phyloP scores from a whole-genome alignment of 805 yeast species.

The Millerozyma acaciae region DNA sequence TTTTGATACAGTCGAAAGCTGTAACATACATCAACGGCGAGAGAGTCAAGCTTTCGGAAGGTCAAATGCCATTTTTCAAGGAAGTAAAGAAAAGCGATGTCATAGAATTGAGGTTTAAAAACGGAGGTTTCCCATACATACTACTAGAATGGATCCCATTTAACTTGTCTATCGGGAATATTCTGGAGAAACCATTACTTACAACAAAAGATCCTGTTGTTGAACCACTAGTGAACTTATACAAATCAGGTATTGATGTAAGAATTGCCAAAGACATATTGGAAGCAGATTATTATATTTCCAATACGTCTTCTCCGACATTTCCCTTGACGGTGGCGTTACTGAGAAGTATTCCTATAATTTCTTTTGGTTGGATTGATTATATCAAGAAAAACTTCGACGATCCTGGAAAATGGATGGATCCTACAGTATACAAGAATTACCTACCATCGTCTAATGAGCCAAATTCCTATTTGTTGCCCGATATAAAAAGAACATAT shows the following conservation, averaged over 20 bases:
- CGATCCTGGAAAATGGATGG: slow-evolving; percentile 20
- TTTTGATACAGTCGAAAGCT: slow-evolving; percentile 26
- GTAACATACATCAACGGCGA: slow-evolving; percentile 26
- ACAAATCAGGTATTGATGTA: slow-evolving; percentile 15
- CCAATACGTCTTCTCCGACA: slow-evolving; percentile 11
- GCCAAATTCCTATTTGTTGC: slow-evolving; percentile 8
- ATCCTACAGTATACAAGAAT: too few relatives aligned
- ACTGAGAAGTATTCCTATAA: slow-evolving; percentile 26
- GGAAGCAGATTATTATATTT: slow-evolving; percentile 21
- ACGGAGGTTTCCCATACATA: slow-evolving; percentile 13
- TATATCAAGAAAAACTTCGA: slow-evolving; percentile 9
- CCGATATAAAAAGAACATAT: slow-evolving; percentile 10
- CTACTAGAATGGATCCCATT: slow-evolving; percentile 20
- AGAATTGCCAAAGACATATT: slow-evolving; percentile 14
- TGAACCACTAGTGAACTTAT: slow-evolving; percentile 6
- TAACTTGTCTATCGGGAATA: slow-evolving; percentile 9
- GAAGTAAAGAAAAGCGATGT: slow-evolving; percentile 1
- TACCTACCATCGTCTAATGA: slow-evolving; percentile 12
- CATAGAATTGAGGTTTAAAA: slow-evolving; percentile 7
- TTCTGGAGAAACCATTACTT: too few relatives aligned
- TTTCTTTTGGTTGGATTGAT: slow-evolving; percentile 22
- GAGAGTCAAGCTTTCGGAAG: slow-evolving; percentile 16
- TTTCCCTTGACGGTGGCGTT: slow-evolving; percentile 19
- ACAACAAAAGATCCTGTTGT: too few relatives aligned
- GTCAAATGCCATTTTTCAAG: slow-evolving; percentile 3